phyloP scores from a whole-genome alignment of 2,329 filamentous ascomycete species.

The Epichloe sp. region DNA sequence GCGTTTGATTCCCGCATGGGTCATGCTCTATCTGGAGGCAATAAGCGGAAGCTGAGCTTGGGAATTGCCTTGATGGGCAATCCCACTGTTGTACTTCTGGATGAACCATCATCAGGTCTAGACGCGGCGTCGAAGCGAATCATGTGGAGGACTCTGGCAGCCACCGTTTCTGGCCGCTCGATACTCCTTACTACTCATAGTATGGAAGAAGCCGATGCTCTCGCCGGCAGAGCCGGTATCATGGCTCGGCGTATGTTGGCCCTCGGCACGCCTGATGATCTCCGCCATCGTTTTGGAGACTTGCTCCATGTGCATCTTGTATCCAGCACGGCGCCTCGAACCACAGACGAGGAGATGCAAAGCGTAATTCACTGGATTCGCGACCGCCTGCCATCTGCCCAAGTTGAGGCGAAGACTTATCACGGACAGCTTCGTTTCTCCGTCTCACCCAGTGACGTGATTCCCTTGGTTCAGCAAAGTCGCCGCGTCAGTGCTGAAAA shows the following conservation, averaged over 20 bases:
- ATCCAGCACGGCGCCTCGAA: constrained; percentile 60
- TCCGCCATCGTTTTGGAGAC: constrained; percentile 66
- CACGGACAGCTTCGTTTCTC: constrained; percentile 84
- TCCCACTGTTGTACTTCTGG: constrained; percentile 71
- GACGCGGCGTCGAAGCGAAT: constrained; percentile 83
- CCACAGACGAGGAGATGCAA: constrained; percentile 53
- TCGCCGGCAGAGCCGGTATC: constrained; percentile 75
- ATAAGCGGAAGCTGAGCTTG: constrained; percentile 82
- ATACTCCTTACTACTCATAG: constrained; percentile 83
- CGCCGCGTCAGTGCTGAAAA: not conserved
- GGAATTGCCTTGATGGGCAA: constrained; percentile 91
- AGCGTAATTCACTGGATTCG: constrained; percentile 53
- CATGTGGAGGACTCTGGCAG: constrained; percentile 79
- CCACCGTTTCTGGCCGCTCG: constrained; percentile 62
- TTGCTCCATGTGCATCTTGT: constrained; percentile 73
- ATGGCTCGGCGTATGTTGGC: constrained; percentile 78
- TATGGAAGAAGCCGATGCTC: constrained; percentile 89
- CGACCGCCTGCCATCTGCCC: constrained; percentile 46
- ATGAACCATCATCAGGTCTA: constrained; percentile 80
- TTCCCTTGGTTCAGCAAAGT: constrained; percentile 10
- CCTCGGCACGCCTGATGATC: constrained; percentile 58
- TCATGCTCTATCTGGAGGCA: constrained; percentile 70
- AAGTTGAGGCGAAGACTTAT: constrained; percentile 60
- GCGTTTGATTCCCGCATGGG: constrained; percentile 65
- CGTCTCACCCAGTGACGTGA: constrained; percentile 40